phyloP scores from a whole-genome alignment of 108 stramenopile genomes.

The Fragilaria crotonensis region DNA sequence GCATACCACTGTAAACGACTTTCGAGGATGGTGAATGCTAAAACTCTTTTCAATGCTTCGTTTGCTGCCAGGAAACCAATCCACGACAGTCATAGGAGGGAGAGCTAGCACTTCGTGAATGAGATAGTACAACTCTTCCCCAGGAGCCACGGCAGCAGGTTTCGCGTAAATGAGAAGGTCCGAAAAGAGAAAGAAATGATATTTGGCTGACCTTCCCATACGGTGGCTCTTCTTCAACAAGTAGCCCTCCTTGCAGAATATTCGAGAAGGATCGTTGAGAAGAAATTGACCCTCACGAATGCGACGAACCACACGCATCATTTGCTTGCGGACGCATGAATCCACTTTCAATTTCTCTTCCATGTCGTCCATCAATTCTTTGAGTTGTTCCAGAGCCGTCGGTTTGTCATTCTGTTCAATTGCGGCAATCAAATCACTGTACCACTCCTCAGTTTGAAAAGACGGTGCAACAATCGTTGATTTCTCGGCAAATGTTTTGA shows the following conservation, averaged over 20 bases:
- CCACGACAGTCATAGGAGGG: slow-evolving; percentile 77
- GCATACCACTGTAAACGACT: slow-evolving; percentile 77
- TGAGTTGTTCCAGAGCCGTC: slow-evolving; percentile 44
- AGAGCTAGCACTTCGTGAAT: slow-evolving; percentile 87
- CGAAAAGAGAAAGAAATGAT: slow-evolving; percentile 91
- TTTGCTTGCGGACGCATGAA: slow-evolving; percentile 31
- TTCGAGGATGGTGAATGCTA: slow-evolving; percentile 87
- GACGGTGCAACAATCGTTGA: background rate
- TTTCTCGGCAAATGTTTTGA: slow-evolving; percentile 53
- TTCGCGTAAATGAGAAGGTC: slow-evolving; percentile 76
- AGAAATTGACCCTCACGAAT: slow-evolving; percentile 73
- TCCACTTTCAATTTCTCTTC: slow-evolving; percentile 39
- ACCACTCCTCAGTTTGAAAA: slow-evolving; percentile 23
- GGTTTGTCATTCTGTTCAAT: slow-evolving; percentile 11
- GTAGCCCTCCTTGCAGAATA: slow-evolving; percentile 80
- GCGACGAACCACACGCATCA: slow-evolving; percentile 51
- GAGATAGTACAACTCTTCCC: slow-evolving; percentile 27
- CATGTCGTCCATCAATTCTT: slow-evolving; percentile 53
- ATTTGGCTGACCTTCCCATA: slow-evolving; percentile 56
- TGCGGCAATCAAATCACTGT: slow-evolving; percentile 6
- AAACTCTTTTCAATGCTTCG: slow-evolving; percentile 53
- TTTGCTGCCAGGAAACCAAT: slow-evolving; percentile 45
- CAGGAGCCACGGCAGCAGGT: background rate
- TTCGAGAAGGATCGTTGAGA: slow-evolving; percentile 69
- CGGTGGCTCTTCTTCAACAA: slow-evolving; percentile 77